Evolutionary conservation across 345 rosid genomes (phyloP).

Genomic region (Populus ilicifolia): DNA sequence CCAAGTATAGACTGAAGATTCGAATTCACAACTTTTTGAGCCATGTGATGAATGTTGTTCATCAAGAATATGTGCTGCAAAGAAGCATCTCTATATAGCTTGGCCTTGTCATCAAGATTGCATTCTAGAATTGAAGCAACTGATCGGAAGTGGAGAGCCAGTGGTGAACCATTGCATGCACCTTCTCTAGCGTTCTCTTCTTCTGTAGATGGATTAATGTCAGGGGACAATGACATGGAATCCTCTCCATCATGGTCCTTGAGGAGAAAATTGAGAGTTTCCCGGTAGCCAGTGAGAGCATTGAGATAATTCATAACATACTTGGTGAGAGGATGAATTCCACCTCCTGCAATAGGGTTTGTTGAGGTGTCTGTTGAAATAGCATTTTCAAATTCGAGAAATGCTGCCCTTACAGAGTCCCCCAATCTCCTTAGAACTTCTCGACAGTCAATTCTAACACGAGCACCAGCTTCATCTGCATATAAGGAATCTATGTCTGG

Average conservation of each 20-base stretch:
- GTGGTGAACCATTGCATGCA: constrained; percentile 25
- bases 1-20: constrained; percentile 63
- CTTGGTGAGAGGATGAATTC: constrained; percentile 70
- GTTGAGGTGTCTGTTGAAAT: constrained; percentile 53
- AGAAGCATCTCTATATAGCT: constrained; percentile 54
- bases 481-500: constrained; percentile 59
- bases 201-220: constrained; percentile 31
- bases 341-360: constrained; percentile 66
- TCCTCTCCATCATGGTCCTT: constrained; percentile 40
- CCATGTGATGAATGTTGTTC: constrained; percentile 88
- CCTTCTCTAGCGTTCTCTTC: constrained; percentile 35
- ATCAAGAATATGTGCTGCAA: constrained; percentile 73
- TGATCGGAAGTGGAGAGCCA: constrained; percentile 50
- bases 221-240: constrained; percentile 32
- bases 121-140: constrained; percentile 60
- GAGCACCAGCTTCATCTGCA: constrained; percentile 42
- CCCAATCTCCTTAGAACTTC: constrained; percentile 64
- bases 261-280: constrained; percentile 59
- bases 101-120: constrained; percentile 64
- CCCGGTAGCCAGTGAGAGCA: constrained; percentile 59
- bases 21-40: constrained; percentile 64
- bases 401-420: constrained; percentile 53
- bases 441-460: constrained; percentile 48
- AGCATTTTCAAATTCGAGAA: constrained; percentile 66
- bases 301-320: constrained; percentile 79